Evolutionary conservation across 352 stramenopile genomes (phyloP).

Genomic region (Pythium dissimile): DNA sequence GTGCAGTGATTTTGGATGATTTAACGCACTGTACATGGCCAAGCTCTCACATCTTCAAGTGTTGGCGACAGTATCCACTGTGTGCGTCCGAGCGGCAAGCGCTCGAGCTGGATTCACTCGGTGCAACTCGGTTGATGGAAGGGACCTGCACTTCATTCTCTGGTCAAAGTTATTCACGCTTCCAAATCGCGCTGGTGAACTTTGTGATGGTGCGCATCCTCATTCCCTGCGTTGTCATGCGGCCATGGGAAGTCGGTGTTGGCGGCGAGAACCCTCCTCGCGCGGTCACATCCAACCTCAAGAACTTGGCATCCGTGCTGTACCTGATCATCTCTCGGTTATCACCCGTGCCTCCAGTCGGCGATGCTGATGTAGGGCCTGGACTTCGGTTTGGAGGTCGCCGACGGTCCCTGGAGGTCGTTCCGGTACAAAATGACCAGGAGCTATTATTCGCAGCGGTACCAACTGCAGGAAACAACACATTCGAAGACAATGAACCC

Average conservation of each 20-base stretch:
- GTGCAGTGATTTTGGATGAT: too few species aligned
- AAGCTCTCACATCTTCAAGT: not conserved
- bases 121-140: slow-evolving; percentile 43
- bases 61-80: slow-evolving; percentile 62
- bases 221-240: slow-evolving; percentile 53
- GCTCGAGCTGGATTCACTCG: slow-evolving; percentile 57
- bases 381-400: not conserved
- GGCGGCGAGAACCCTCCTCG: slow-evolving; percentile 1
- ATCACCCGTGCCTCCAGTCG: slow-evolving; percentile 36
- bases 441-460: not conserved
- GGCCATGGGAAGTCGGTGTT: slow-evolving; percentile 46
- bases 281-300: slow-evolving; percentile 29
- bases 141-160: not conserved
- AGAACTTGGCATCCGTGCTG: slow-evolving; percentile 46
- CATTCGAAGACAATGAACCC: not conserved
- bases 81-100: slow-evolving; percentile 35
- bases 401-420: slow-evolving; percentile 6
- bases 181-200: slow-evolving; percentile 57
- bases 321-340: slow-evolving; percentile 42
- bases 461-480: not conserved
- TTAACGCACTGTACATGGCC: not conserved
- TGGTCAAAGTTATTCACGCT: slow-evolving; percentile 23
- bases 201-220: slow-evolving; percentile 60
- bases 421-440: not conserved
- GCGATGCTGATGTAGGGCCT: not conserved